phyloP scores from a whole-genome alignment of 192 early-diverging fungal genomes.

The Jimgerdemannia flammicorona region DNA sequence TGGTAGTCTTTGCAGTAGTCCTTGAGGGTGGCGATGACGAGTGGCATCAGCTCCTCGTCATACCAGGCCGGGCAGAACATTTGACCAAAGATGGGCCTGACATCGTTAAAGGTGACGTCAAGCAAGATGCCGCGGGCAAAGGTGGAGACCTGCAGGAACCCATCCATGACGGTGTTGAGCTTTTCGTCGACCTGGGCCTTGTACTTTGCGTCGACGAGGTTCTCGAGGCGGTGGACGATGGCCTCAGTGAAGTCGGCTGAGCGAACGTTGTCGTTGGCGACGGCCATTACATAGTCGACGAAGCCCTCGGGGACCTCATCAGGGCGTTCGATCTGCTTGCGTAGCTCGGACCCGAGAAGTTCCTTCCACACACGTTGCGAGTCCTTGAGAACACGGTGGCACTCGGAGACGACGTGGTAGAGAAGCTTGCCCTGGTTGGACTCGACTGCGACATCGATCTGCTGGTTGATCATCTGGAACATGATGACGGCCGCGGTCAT shows the following conservation, averaged over 20 bases:
- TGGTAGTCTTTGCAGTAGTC: conserved; percentile 92
- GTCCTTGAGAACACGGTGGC: conserved; percentile 76
- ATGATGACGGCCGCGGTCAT: conserved; percentile 81
- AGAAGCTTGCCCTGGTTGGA: conserved; percentile 88
- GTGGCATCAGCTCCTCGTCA: conserved; percentile 80
- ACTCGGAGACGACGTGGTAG: conserved; percentile 80
- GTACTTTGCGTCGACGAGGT: conserved; percentile 54
- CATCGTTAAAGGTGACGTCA: conserved; percentile 82
- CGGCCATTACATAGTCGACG: conserved; percentile 93
- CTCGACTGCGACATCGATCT: conserved; percentile 83
- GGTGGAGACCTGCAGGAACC: conserved; percentile 88
- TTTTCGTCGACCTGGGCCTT: conserved; percentile 58
- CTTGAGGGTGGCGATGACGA: conserved; percentile 89
- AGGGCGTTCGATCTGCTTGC: conserved; percentile 73
- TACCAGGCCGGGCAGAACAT: conserved; percentile 90
- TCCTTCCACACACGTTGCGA: conserved; percentile 82
- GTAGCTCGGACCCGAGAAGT: conserved; percentile 70
- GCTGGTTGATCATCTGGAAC: conserved; percentile 99
- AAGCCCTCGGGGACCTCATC: conserved; percentile 79
- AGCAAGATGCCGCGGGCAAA: conserved; percentile 70
- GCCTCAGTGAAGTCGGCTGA: conserved; percentile 89
- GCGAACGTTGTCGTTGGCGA: conserved; percentile 92
- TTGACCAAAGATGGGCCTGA: conserved; percentile 66
- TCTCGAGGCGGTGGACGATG: conserved; percentile 54
- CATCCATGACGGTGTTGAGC: conserved; percentile 75